Evolutionary conservation across 2,329 filamentous ascomycete species (phyloP).

Genomic region (Cordyceps tenuipes): DNA sequence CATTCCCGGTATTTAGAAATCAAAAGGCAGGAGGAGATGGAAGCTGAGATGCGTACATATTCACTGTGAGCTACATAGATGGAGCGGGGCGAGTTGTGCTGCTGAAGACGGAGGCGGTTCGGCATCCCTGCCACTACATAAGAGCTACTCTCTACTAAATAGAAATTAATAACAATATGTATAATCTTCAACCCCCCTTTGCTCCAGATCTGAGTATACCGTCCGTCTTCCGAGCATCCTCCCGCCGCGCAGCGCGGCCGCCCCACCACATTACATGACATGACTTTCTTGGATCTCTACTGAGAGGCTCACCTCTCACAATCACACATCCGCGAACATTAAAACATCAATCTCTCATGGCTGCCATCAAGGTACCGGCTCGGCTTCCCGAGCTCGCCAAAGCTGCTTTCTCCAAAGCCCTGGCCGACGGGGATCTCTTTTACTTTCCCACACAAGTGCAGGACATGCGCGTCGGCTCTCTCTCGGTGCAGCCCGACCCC

Average conservation of each 20-base stretch:
- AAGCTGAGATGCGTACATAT: background rate
- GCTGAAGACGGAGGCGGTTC: too few species aligned
- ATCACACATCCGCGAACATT: background rate
- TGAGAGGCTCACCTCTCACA: background rate
- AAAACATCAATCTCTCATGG: slow-evolving; percentile 22
- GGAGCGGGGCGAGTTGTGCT: too few species aligned
- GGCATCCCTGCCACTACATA: too few species aligned
- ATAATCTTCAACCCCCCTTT: too few species aligned
- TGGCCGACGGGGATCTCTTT: slow-evolving; percentile 38
- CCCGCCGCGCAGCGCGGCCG: too few species aligned
- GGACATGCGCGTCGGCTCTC: slow-evolving; percentile 34
- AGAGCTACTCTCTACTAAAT: too few species aligned
- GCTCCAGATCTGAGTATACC: too few species aligned
- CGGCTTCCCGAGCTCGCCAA: slow-evolving; percentile 45
- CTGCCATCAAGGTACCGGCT: slow-evolving; percentile 31
- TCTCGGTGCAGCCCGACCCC: slow-evolving; percentile 32
- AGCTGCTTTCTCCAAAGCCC: slow-evolving; percentile 39
- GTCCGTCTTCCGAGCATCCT: too few species aligned
- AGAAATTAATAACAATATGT: too few species aligned
- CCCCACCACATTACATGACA: too few species aligned
- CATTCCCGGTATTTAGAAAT: slow-evolving; percentile 39
- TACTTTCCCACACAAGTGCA: slow-evolving; percentile 48
- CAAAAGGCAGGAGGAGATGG: background rate
- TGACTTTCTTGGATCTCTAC: too few species aligned
- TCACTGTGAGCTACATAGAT: too few species aligned